Percentiles rank a stretch among this genome's conserved stretches.
phyloP scores from a whole-genome alignment of 2,329 filamentous ascomycete genomes.

The Dactylonectria estremocensis region DNA sequence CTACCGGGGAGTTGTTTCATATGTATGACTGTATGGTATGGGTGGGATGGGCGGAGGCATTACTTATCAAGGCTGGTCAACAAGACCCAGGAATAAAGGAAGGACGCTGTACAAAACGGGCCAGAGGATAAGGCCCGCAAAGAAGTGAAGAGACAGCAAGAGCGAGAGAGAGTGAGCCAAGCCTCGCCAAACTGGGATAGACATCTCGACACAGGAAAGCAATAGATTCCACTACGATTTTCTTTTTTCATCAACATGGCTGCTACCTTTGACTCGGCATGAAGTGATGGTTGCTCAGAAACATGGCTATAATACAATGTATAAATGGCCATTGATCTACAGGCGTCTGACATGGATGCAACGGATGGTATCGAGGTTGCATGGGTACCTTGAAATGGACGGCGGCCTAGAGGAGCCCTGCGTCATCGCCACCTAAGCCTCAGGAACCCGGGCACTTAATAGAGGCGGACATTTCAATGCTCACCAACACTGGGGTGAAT shows the following conservation, averaged over 20 bases:
- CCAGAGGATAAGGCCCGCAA: constrained; percentile 18
- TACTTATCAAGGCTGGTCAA: constrained; percentile 22
- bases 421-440: constrained; percentile 28
- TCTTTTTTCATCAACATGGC: constrained; percentile 38
- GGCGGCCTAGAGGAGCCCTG: constrained; percentile 26
- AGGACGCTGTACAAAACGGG: constrained; percentile 47
- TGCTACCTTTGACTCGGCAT: background rate
- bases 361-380: background rate
- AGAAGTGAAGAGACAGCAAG: constrained; percentile 35
- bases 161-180: constrained; percentile 24
- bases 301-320: background rate
- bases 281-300: background rate
- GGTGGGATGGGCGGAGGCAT: constrained; percentile 43
- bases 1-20: constrained; percentile 46
- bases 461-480: constrained; percentile 13
- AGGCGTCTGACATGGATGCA: background rate
- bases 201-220: constrained; percentile 50
- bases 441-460: constrained; percentile 6
- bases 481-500: background rate
- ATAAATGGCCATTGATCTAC: background rate
- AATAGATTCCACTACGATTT: constrained; percentile 52
- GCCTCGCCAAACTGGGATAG: constrained; percentile 43
- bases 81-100: constrained; percentile 24
- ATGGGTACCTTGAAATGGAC: background rate
- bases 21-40: constrained; percentile 52